Percentiles rank a stretch among this genome's conserved stretches.
These are phyloP conservation scores for Senecio squalidus DNA, from an alignment of 140 eudicot species.

Conservation along the genomic window DNA sequence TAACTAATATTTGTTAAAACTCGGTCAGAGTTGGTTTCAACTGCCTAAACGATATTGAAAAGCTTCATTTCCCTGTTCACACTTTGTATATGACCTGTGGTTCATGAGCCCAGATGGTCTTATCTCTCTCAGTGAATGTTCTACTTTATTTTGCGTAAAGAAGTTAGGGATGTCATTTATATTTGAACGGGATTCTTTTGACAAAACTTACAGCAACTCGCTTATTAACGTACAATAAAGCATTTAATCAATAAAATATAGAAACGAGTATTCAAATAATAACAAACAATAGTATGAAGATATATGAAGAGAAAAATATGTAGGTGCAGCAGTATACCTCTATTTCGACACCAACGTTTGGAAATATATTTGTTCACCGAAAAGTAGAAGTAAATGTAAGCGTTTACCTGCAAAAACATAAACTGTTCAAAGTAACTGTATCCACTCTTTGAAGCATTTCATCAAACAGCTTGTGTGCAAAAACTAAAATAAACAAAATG, in stretches of 20 bases:
- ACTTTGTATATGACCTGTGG: too few relatives aligned
- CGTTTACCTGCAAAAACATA: slow-evolving; percentile 2
- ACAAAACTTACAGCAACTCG: not conserved
- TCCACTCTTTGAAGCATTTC: slow-evolving; percentile 6
- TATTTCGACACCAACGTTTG: too few relatives aligned
- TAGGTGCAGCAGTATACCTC: too few relatives aligned
- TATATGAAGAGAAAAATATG: not conserved
- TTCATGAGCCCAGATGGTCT: too few relatives aligned
- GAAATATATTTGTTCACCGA: too few relatives aligned
- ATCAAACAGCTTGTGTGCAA: slow-evolving; percentile 7
- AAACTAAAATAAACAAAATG: not conserved
- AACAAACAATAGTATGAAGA: not conserved
- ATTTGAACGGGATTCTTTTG: not conserved
- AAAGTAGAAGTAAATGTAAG: not conserved
- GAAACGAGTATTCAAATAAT: not conserved
- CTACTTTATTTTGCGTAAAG: not conserved
- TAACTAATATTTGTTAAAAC: too few relatives aligned
- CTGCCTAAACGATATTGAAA: too few relatives aligned
- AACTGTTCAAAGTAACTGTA: not conserved
- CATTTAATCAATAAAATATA: not conserved
- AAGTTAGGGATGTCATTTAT: not conserved
- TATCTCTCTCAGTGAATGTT: too few relatives aligned
- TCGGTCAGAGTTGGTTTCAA: too few relatives aligned
- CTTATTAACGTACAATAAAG: not conserved
- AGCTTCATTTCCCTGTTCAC: too few relatives aligned